Evolutionary conservation across 225 moss, liverwort and hornwort genomes (phyloP), one percentile per base, ranked within the genome.

Genomic region (Marchantia paleacea): DNA sequence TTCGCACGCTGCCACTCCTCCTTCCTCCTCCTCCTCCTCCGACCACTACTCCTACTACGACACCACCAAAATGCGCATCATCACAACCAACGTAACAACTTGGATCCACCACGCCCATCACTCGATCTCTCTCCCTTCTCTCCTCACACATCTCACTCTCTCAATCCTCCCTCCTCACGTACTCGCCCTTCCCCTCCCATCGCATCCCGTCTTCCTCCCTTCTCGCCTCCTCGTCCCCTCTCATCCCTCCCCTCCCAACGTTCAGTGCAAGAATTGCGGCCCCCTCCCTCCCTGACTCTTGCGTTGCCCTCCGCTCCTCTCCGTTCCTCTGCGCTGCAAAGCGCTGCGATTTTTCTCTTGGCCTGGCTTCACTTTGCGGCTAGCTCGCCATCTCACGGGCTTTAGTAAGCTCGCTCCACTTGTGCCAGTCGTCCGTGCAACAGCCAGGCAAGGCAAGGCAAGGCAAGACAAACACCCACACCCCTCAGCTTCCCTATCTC

Each of bases 21-120:
- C 29, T 70, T 57, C 19, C 57, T 57, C 57, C 30, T 55, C 29
- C 51, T 4, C 65, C 24, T 77, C 63, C 39, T 12, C 22, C 20
- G n/a, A 24, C 52, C 26, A 53, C 55, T 15, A 58, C 65, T 55
- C 11, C 62, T 16, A 22, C 60, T 24, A 78, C 64, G 15, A 51
- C 64, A 24, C 22, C 78, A 51, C 24, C 24, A 26, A 52, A 61
- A 65, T 65, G 65, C 52, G 66, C 78, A 79, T 24, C 69, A 54
- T 79, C 79, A 68, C 50, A 52, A 29, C 78, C 65, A 70, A 69
- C 69, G 57, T 69, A 50, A 69, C 79, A 69, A 28, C 69, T 70
- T 52, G 24, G 79, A 79, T 70, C 69, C 69, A 54, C 79, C 79
- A 79, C 68, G 79, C 79, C 79, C 79, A 79, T 79, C 79, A 79